A percentile compares a stretch with the other conserved stretches of the same genome.
phyloP scores from a whole-genome alignment of 495 filamentous ascomycete genomes.

The Pseudevernia furfuracea region DNA sequence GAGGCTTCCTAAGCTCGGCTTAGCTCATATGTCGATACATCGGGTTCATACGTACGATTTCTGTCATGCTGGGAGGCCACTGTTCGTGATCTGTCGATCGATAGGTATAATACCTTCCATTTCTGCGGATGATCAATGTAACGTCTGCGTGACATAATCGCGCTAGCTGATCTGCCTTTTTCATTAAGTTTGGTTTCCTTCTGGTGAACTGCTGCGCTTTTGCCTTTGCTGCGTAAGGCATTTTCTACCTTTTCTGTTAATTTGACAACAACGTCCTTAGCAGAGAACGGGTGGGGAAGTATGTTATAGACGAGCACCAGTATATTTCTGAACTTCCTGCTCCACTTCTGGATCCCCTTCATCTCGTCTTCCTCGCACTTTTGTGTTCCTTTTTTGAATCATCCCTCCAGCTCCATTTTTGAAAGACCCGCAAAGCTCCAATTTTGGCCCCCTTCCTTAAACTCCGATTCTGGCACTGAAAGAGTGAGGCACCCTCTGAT shows the following conservation, averaged over 20 bases:
- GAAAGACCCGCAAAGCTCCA: not conserved
- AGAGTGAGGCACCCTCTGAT: not conserved
- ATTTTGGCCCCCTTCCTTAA: not conserved
- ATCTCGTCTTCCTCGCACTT: not conserved
- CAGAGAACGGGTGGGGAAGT: not conserved
- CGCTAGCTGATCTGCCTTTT: slow-evolving; percentile 21
- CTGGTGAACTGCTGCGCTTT: slow-evolving; percentile 21
- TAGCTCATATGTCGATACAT: not conserved
- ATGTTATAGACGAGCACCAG: not conserved
- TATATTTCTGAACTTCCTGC: not conserved
- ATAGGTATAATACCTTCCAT: slow-evolving; percentile 25
- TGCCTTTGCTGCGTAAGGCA: slow-evolving; percentile 11
- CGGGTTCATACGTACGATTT: not conserved
- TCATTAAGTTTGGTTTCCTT: slow-evolving; percentile 23
- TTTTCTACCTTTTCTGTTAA: not conserved
- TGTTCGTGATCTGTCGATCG: slow-evolving; percentile 10
- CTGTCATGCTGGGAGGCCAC: not conserved
- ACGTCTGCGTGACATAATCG: slow-evolving; percentile 19
- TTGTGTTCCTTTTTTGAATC: not conserved
- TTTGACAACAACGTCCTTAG: not conserved
- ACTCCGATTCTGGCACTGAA: not conserved
- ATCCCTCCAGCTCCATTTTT: not conserved
- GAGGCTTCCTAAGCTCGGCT: no score
- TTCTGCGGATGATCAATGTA: slow-evolving; percentile 22
- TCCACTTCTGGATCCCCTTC: not conserved